A percentile compares a stretch with the other conserved stretches of the same genome.
phyloP scores from a whole-genome alignment of 2,329 filamentous ascomycete genomes.

The Arthrobotrys megalospora region DNA sequence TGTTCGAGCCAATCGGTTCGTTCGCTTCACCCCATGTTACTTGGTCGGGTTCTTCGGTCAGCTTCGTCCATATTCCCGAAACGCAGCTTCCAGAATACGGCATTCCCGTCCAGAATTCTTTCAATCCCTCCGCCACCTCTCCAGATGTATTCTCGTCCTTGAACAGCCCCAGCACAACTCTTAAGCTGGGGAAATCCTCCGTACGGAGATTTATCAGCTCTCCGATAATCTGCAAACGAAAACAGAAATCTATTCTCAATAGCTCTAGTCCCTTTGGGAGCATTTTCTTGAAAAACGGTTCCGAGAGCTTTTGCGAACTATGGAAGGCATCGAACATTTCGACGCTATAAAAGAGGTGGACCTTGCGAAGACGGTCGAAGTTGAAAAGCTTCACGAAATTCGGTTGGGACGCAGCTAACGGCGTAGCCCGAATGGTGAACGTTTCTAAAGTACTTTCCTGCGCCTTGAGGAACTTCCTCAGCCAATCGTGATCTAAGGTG shows the following conservation, averaged over 20 bases:
- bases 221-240: not conserved
- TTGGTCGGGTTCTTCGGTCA: not conserved
- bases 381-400: not conserved
- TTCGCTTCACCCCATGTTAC: not conserved
- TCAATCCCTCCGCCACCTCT: not conserved
- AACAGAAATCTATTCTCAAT: constrained; percentile 33
- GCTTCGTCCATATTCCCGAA: not conserved
- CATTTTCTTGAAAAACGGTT: not conserved
- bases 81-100: not conserved
- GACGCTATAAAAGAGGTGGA: constrained; percentile 5
- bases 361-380: constrained; percentile 15
- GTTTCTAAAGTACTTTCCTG: constrained; percentile 16
- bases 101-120: not conserved
- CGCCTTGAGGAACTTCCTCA: not conserved
- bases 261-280: constrained; percentile 28
- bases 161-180: not conserved
- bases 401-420: not conserved
- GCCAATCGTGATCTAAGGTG: not conserved
- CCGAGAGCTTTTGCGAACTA: not conserved
- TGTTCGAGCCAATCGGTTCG: no score
- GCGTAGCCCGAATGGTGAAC: not conserved
- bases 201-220: not conserved
- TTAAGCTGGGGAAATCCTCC: constrained; percentile 21
- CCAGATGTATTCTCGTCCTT: not conserved
- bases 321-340: not conserved